A percentile compares a stretch with the other conserved stretches of the same genome.
These are phyloP conservation scores for Botrytis squamosa DNA, from an alignment of 2,329 filamentous ascomycete species.

Conservation along the genomic window DNA sequence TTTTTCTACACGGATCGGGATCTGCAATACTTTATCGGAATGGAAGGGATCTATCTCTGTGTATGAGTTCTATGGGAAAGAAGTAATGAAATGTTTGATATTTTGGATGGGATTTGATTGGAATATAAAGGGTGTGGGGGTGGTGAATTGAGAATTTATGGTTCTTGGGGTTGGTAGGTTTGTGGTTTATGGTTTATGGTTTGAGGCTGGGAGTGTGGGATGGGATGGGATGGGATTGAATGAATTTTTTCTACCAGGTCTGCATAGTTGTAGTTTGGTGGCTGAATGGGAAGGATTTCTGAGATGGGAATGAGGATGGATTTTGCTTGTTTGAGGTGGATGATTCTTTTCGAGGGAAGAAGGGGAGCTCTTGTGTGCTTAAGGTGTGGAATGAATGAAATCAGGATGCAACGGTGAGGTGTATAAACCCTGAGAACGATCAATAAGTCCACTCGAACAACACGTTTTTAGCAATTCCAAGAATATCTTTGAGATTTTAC, in stretches of 20 bases:
- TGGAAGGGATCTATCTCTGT: neutral
- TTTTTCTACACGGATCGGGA: neutral
- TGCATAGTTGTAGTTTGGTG: neutral
- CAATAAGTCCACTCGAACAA: neutral
- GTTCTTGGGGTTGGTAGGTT: neutral
- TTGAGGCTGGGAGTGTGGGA: neutral
- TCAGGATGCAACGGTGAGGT: neutral
- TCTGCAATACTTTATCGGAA: neutral
- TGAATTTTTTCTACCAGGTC: neutral
- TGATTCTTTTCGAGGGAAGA: too few relatives aligned
- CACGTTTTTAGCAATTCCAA: rapidly evolving
- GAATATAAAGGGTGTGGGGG: neutral
- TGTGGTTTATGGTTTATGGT: neutral
- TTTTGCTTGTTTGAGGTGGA: neutral
- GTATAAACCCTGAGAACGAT: neutral
- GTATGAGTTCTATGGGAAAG: neutral
- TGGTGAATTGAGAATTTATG: neutral
- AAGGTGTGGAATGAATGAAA: neutral
- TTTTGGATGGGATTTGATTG: neutral
- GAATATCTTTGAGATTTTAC: neutral
- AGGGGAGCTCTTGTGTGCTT: rapidly evolving
- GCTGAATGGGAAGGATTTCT: neutral
- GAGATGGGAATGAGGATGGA: rapidly evolving
- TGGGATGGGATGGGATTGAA: neutral
- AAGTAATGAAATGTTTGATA: neutral